Evolutionary conservation across 768 basidiomycete species (phyloP).

Genomic region (Russula brevipes): DNA sequence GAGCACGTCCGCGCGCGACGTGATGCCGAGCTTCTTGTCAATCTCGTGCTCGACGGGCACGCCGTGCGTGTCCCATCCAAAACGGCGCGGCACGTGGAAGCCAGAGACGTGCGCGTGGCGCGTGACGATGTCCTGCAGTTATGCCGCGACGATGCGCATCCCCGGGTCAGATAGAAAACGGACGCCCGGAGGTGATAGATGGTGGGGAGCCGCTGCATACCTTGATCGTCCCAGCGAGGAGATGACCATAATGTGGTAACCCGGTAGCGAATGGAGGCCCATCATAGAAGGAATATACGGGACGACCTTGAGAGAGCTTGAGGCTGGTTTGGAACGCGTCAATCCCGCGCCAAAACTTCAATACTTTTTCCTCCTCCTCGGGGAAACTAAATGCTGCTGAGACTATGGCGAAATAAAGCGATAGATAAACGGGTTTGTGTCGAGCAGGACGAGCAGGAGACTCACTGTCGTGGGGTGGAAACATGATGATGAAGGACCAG

Average conservation of each 20-base stretch:
- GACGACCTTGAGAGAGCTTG: conserved; percentile 86
- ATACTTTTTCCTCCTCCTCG: conserved; percentile 84
- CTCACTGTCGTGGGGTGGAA: conserved; percentile 69
- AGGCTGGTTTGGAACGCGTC: conserved; percentile 95
- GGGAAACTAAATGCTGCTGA: conserved; percentile 76
- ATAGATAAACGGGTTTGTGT: background rate
- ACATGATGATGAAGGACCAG: conserved; percentile 26
- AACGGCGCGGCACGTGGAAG: conserved; percentile 86
- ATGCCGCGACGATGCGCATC: background rate
- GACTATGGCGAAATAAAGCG: conserved; percentile 42
- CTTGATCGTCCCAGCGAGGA: conserved; percentile 91
- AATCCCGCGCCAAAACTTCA: conserved; percentile 91
- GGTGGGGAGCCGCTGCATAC: conserved; percentile 37
- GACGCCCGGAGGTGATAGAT: background rate
- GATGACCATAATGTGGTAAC: conserved; percentile 91
- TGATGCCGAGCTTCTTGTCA: conserved; percentile 93
- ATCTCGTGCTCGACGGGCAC: conserved; percentile 99
- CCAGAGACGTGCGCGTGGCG: conserved; percentile 93
- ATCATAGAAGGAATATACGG: conserved; percentile 93
- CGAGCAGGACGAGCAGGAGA: conserved; percentile 13
- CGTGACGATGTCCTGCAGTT: conserved; percentile 89
- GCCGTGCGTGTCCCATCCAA: conserved; percentile 99
- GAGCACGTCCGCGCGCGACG: conserved; percentile 88
- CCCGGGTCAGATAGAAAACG: conserved; percentile 8
- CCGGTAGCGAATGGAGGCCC: conserved; percentile 98